Percentiles rank a stretch among this genome's conserved stretches.
Conservation (phyloP, 768 basidiomycete species). For the Pleurotus salmoneostramineus region DNA sequence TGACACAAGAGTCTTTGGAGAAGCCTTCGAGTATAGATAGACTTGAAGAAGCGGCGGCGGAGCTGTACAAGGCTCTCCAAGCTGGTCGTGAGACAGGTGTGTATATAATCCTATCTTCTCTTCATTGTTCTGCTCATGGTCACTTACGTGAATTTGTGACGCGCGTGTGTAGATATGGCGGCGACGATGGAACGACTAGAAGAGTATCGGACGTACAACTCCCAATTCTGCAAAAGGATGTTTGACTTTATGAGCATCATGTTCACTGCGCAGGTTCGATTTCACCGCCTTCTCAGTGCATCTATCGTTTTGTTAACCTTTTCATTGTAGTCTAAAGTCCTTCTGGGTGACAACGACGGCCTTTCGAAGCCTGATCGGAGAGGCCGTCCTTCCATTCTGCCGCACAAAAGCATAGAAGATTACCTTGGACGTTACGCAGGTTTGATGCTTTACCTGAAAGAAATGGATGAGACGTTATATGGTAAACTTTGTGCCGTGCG, state of each 20-base stretch:
- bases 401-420: conserved; percentile 74
- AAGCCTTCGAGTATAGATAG: conserved; percentile 69
- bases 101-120: conserved; percentile 6
- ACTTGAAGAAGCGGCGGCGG: conserved; percentile 78
- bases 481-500: conserved; percentile 86
- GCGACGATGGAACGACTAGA: conserved; percentile 91
- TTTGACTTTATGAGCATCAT: conserved; percentile 89
- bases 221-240: conserved; percentile 90
- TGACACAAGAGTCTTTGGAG: conserved; percentile 90
- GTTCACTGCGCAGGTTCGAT: conserved; percentile 81
- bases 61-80: conserved; percentile 93
- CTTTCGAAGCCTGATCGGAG: conserved; percentile 38
- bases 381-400: conserved; percentile 43
- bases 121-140: not conserved
- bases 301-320: not conserved
- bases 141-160: not conserved
- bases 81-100: conserved; percentile 86
- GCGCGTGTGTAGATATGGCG: conserved; percentile 71
- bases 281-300: not conserved
- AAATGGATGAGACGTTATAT: conserved; percentile 91
- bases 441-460: conserved; percentile 87
- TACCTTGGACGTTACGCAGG: conserved; percentile 89
- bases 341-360: conserved; percentile 63
- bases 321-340: conserved; percentile 53
- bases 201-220: conserved; percentile 87